Evolutionary conservation across 2,329 filamentous ascomycete genomes (phyloP).

Genomic region (Ophiobolus disseminans): DNA sequence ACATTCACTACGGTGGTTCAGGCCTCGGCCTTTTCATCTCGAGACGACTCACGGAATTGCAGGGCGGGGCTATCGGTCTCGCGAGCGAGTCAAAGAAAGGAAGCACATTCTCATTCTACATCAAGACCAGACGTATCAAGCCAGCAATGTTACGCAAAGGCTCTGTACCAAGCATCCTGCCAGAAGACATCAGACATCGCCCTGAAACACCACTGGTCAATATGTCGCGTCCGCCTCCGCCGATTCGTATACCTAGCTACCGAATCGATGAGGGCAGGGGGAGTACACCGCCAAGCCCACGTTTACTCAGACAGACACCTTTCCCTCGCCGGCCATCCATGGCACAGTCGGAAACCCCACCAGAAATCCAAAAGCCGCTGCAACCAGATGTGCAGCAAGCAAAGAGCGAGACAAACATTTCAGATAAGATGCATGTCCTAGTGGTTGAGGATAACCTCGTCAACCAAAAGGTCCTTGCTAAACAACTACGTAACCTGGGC

Average conservation of each 20-base stretch:
- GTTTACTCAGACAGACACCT: background rate
- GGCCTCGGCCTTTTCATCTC: slow-evolving; percentile 46
- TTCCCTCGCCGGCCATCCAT: background rate
- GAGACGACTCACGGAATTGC: slow-evolving; percentile 39
- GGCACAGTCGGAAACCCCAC: background rate
- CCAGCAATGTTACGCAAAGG: slow-evolving; percentile 19
- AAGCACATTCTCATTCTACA: slow-evolving; percentile 44
- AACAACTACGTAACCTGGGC: slow-evolving; percentile 48
- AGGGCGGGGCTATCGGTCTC: slow-evolving; percentile 43
- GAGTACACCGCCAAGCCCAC: background rate
- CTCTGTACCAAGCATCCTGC: slow-evolving; percentile 24
- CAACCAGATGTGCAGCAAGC: slow-evolving; percentile 12
- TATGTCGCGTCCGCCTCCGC: slow-evolving; percentile 6
- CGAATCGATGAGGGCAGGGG: background rate
- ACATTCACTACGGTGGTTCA: slow-evolving; percentile 50
- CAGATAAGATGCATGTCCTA: slow-evolving; percentile 32
- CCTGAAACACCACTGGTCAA: slow-evolving; percentile 9
- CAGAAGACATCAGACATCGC: slow-evolving; percentile 31
- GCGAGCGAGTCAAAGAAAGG: slow-evolving; percentile 27
- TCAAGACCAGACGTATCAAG: slow-evolving; percentile 29
- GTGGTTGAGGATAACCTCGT: slow-evolving; percentile 51
- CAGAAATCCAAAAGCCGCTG: slow-evolving; percentile 10
- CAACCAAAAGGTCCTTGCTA: slow-evolving; percentile 52
- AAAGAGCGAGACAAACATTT: slow-evolving; percentile 13
- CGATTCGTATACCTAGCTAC: slow-evolving; percentile 4